These are phyloP conservation scores for Argentina anserina DNA, from an alignment of 306 rosid genomes.

Conservation along the genomic window DNA sequence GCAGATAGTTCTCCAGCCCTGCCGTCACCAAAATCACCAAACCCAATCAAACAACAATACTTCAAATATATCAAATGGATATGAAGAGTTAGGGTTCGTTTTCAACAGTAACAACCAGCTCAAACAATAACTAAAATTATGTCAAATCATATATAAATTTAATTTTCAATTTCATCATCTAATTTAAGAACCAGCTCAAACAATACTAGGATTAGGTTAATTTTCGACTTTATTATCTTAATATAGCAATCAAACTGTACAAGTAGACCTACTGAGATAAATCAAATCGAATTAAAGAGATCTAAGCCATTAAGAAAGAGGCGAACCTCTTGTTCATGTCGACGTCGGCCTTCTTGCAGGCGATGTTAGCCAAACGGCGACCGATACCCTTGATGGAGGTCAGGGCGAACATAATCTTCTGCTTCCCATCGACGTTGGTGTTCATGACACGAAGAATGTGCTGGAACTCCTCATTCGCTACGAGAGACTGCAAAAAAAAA, in stretches of 20 bases:
- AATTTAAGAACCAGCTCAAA: too few species aligned
- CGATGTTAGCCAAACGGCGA: slow-evolving; percentile 55
- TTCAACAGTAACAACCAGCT: too few species aligned
- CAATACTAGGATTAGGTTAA: too few species aligned
- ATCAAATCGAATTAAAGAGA: not conserved
- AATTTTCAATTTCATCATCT: too few species aligned
- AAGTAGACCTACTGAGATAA: too few species aligned
- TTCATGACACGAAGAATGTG: slow-evolving; percentile 67
- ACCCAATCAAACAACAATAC: not conserved
- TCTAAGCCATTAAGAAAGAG: not conserved
- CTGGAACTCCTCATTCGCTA: slow-evolving; percentile 62
- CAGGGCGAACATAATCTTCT: slow-evolving; percentile 59
- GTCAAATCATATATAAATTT: too few species aligned
- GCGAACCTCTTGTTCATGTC: slow-evolving; percentile 57
- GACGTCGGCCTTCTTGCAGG: slow-evolving; percentile 63
- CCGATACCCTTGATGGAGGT: slow-evolving; percentile 74
- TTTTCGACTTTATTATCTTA: too few species aligned
- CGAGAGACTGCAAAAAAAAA: slow-evolving; percentile 43
- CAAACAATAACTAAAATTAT: too few species aligned
- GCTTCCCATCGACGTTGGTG: slow-evolving; percentile 65
- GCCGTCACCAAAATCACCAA: not conserved
- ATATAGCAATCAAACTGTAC: too few species aligned
- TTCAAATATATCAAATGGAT: too few species aligned
- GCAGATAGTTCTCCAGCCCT: slow-evolving; percentile 72
- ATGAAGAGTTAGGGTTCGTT: too few species aligned